Evolutionary conservation across 2,329 filamentous ascomycete species (phyloP).

Genomic region (Cladosporium sp.): DNA sequence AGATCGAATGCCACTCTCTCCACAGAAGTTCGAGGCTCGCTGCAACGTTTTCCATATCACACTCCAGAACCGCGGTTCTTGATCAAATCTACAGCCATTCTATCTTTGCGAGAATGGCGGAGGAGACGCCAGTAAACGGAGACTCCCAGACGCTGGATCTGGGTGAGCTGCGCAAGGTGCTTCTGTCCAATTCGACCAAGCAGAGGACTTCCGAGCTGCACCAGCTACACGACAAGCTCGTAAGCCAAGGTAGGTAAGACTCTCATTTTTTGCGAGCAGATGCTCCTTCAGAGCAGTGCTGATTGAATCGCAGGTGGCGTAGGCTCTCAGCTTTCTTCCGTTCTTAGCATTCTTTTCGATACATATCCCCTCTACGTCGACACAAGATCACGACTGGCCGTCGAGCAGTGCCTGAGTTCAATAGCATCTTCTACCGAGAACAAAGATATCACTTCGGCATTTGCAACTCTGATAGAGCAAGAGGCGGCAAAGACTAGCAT

Average conservation of each 20-base stretch:
- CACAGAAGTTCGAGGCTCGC: neutral
- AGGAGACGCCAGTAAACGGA: slow-evolving; percentile 20
- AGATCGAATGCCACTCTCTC: neutral
- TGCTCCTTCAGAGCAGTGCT: slow-evolving; percentile 4
- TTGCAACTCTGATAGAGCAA: slow-evolving; percentile 62
- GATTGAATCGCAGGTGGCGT: slow-evolving; percentile 4
- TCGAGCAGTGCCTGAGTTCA: slow-evolving; percentile 70
- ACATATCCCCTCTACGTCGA: slow-evolving; percentile 87
- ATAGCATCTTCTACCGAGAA: slow-evolving; percentile 58
- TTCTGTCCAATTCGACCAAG: slow-evolving; percentile 47
- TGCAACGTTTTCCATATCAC: slow-evolving; percentile 6
- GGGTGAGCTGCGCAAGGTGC: slow-evolving; percentile 30
- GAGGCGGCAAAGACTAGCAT: slow-evolving; percentile 75
- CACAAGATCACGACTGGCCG: slow-evolving; percentile 74
- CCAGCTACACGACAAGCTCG: slow-evolving; percentile 39
- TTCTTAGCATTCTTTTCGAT: slow-evolving; percentile 69
- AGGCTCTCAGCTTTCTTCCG: slow-evolving; percentile 21
- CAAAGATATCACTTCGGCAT: slow-evolving; percentile 54
- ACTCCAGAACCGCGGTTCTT: slow-evolving; percentile 3
- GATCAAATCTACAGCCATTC: neutral
- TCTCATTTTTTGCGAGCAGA: slow-evolving; percentile 9
- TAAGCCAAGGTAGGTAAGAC: slow-evolving; percentile 37
- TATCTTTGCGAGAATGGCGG: slow-evolving; percentile 19
- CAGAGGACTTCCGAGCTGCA: slow-evolving; percentile 42
- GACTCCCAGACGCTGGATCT: slow-evolving; percentile 19